Evolutionary conservation across 768 basidiomycete species (phyloP), one percentile per base, ranked within the genome.

Genomic region (Tulasnella sp.): DNA sequence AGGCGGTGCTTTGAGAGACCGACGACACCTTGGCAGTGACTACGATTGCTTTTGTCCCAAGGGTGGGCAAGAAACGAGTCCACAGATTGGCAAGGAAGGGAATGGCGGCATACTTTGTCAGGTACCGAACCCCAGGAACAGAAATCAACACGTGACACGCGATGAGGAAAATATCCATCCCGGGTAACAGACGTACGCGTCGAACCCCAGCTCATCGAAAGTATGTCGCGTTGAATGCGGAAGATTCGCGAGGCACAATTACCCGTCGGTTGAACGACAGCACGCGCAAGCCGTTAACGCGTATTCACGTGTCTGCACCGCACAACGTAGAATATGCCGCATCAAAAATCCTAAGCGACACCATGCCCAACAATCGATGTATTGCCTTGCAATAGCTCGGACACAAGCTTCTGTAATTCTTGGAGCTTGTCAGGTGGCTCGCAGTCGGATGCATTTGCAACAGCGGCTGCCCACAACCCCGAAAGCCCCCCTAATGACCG

Each of bases 1-100:
- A 69, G 64, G 64, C 64, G 31, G 64, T 69, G 64, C 64, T 69
- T 28, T 34, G 64, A 37, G 64, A 37, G 64, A 69, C 64, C 4
- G 28, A 31, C 24, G 34, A 28, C 28, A 0, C 31, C 64, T 69
- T 69, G 64, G 64, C 64, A 37, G 64, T 69, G 64, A 69, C 28
- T 3, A 24, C 31, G 9, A 69, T 31, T 6, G 11, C 2, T 22
- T n/a, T 69, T 18, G 6, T 28, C 60, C 28, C 20, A 69, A 69
- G 16, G 24, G 37, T 37, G 34, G 64, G 28, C n/a, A 31, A 31
- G 31, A 7, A 69, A 28, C 24, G 31, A 31, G 5, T 34, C 6
- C 16, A 31, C 31, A 34, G 20, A 12, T 7, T 28, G 11, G 37
- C 28, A 37, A 37, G 6, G 37, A 37, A 6, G 37, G 2, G 37